phyloP scores from a whole-genome alignment of 345 rosid genomes.

The rapeseed (Brassica napus) region Da-Ae NC_063439.1:19654501-19655000 shows the following conservation, averaged over 20 bases:
- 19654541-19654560: conserved; percentile 44
- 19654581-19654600: conserved; percentile 42
- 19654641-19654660: conserved; percentile 51
- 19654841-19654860: too few species aligned
- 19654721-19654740: conserved; percentile 90
- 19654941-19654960: too few species aligned
- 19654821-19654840: too few species aligned
- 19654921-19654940: too few species aligned
- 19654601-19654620: conserved; percentile 44
- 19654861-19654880: too few species aligned
- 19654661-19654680: conserved; percentile 49
- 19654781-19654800: background rate
- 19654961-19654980: too few species aligned
- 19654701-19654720: conserved; percentile 86
- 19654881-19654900: too few species aligned
- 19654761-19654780: conserved; percentile 83
- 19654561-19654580: conserved; percentile 45
- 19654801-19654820: too few species aligned
- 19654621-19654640: conserved; percentile 38
- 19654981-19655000: too few species aligned
- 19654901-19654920: too few species aligned
- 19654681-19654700: conserved; percentile 46
- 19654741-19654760: conserved; percentile 95
- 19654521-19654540: conserved; percentile 42
- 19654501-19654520: conserved; percentile 43